Conservation (phyloP, 2,329 filamentous ascomycete species). For the Aspergillus ochraceus region DNA sequence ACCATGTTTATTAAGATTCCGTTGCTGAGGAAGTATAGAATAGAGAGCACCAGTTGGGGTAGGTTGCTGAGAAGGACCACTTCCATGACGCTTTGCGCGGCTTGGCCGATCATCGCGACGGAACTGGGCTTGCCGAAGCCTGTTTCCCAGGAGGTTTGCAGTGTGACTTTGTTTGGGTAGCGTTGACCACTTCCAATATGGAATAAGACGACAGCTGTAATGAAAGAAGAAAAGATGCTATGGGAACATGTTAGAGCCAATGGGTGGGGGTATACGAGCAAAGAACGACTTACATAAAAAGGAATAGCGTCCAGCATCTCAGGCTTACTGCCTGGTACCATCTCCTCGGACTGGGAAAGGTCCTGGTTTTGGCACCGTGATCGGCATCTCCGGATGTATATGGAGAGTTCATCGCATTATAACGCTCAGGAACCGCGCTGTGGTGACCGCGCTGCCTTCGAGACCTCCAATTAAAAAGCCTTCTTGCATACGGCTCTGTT, state of each 20-base stretch:
- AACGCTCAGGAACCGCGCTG: neutral
- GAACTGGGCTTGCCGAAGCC: slow-evolving; percentile 1
- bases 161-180: neutral
- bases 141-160: neutral
- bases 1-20: slow-evolving; percentile 47
- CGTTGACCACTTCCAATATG: neutral
- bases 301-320: neutral
- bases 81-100: neutral
- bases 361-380: too few relatives aligned
- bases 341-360: neutral
- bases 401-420: neutral
- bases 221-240: neutral
- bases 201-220: neutral
- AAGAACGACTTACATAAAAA: too few relatives aligned
- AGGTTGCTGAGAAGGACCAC: slow-evolving; percentile 27
- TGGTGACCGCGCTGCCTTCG: too few relatives aligned
- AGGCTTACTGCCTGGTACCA: slow-evolving; percentile 9
- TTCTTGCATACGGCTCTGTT: neutral
- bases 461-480: neutral
- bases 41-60: slow-evolving; percentile 34
- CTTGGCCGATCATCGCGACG: neutral
- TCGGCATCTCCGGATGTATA: neutral
- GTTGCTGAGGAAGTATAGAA: slow-evolving; percentile 39
- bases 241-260: neutral
- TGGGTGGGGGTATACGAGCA: too few relatives aligned